Evolutionary conservation across 108 stramenopile species (phyloP).

Genomic region (Fragilaria crotonensis): DNA sequence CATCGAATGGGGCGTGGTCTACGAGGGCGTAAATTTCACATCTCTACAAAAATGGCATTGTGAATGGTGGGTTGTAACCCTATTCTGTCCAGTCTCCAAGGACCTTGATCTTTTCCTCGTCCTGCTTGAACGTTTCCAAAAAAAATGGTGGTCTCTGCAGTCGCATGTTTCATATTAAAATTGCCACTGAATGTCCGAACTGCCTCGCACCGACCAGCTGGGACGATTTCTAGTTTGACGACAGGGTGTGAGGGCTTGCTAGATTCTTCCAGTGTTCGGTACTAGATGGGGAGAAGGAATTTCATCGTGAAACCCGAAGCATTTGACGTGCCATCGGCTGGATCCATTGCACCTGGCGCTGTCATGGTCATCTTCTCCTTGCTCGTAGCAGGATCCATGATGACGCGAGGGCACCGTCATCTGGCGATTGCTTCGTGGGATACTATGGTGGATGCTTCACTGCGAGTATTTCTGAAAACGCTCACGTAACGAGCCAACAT

Average conservation of each 20-base stretch:
- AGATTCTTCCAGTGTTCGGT: conserved; percentile 58
- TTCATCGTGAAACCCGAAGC: conserved; percentile 34
- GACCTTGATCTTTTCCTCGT: conserved; percentile 46
- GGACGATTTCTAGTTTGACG: conserved; percentile 60
- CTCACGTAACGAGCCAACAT: conserved; percentile 75
- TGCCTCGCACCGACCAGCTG: conserved; percentile 40
- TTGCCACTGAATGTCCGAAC: conserved; percentile 69
- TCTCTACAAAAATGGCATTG: conserved; percentile 75
- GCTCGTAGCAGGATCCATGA: conserved; percentile 70
- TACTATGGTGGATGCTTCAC: conserved; percentile 24
- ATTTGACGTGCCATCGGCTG: neutral
- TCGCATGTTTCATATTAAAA: conserved; percentile 19
- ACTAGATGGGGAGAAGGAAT: conserved; percentile 77
- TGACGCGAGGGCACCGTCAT: too few relatives aligned
- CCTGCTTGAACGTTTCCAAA: conserved; percentile 43
- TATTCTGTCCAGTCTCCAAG: conserved; percentile 56
- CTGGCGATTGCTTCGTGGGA: conserved; percentile 31
- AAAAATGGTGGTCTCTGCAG: conserved; percentile 31
- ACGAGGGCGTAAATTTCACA: conserved; percentile 46
- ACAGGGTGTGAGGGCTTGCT: conserved; percentile 72
- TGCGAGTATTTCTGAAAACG: conserved; percentile 68
- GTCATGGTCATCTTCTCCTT: conserved; percentile 60
- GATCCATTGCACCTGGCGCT: conserved; percentile 57
- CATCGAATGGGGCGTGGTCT: neutral
- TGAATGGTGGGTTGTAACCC: conserved; percentile 87